Conservation (phyloP, 164 flowering plant genomes). For the Vitis rotundifolia region DNA sequence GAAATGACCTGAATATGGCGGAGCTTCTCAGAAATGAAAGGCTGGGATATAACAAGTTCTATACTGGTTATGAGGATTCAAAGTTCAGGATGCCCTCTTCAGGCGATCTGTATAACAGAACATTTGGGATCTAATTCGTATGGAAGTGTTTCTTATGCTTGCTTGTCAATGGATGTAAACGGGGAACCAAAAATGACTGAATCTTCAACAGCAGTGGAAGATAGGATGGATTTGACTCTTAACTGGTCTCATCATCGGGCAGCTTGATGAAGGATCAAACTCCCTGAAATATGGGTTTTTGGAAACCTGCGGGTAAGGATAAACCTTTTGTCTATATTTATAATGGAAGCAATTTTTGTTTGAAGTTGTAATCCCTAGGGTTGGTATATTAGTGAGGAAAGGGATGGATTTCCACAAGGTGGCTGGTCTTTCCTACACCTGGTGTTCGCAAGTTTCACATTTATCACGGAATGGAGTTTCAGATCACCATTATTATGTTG, state of each 20-base stretch:
- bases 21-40: slow-evolving; percentile 71
- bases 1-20: slow-evolving; percentile 43
- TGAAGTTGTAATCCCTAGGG: neutral
- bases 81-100: slow-evolving; percentile 64
- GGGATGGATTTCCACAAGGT: no score
- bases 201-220: slow-evolving; percentile 5
- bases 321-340: neutral
- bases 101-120: slow-evolving; percentile 70
- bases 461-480: neutral
- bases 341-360: neutral
- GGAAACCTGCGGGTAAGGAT: slow-evolving; percentile 21
- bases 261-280: slow-evolving; percentile 25
- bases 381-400: no score
- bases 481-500: no score
- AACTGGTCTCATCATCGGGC: slow-evolving; percentile 10
- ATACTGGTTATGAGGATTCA: slow-evolving; percentile 57
- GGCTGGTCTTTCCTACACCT: no score
- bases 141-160: neutral
- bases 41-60: slow-evolving; percentile 49
- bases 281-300: slow-evolving; percentile 13
- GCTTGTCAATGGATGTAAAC: neutral
- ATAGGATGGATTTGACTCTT: slow-evolving; percentile 17
- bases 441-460: no score
- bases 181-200: neutral
- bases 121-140: slow-evolving; percentile 61